Evolutionary conservation across 306 rosid species (phyloP), one percentile per base, ranked within the genome.

Genomic region (Vigna trinervia): DNA sequence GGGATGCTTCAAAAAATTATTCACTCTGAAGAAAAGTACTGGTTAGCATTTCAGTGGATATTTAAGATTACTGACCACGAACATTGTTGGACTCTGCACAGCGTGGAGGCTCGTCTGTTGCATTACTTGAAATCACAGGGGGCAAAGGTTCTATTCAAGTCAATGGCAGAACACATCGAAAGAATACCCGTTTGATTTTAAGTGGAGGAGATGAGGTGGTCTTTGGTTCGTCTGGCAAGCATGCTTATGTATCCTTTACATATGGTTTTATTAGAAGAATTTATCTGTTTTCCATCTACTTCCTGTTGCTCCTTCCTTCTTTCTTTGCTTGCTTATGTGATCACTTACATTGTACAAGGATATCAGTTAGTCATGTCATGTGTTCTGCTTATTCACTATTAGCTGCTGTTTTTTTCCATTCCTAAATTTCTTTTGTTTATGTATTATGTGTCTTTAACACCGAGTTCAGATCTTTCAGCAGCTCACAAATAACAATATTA

Each of bases 211-310:
- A 96, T 64, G 99, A 96, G 85, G 84, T 96, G 59, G 89, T 92
- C 73, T 96, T 96, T 69, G 78, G 86, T 74, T 73, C 88, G 41
- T 82, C 86, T 20, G 89, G 90, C 79, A 92, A 85, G 80, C 94
- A 92, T 84, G 91, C 97, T 70, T 96, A 96, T 82, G 99, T 96
- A 96, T 96, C 99, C 99, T 96, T 87, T 82, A 52, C 69, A 26
- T 62, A 71, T 58, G 68, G 52, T 81, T 74, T 56, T 50, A n/a
- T 12, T 6, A 46, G 56, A 77, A 79, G 68, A 60, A 38, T 61
- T 65, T 34, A 13, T 64, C 51, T 7, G 34, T 60, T 73, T 41
- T 17, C 41, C 71, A 36, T 61, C 46, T 28, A n/a, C 62, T 46
- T 56, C 47, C 54, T 79, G 45, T 78, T 71, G 30, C 30, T 77